Base-by-base conservation (phyloP, 2,329 filamentous ascomycete species). In the Sordariomycetes sp. region DNA sequence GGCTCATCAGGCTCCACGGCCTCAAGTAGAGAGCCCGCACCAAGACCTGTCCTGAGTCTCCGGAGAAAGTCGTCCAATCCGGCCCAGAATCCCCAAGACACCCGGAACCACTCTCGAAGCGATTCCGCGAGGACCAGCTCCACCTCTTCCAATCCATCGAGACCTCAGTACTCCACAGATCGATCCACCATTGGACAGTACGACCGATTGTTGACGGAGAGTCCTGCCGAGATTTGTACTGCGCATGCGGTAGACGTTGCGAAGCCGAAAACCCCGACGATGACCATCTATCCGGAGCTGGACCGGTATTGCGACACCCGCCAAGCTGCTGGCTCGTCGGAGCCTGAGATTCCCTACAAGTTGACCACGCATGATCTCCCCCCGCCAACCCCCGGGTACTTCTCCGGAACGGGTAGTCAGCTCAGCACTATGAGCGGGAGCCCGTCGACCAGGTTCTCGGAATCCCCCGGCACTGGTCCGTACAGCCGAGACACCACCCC, bases 401-500 rank as follows among this genome's bases (percentile, higher is more conserved):
- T 85, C 56, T 84, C 81, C 0, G 78, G 78, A 50, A 76, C 72
- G 20, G 80, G 77, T 64, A 82, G 77, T 61, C 75, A 79, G 60
- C 59, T 75, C 50, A 80, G 80, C 67, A 79, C 76, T 2, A 76
- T 84, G 56, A 89, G 86, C 60, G 81, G 76, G 25, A 90, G 86
- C 59, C 86, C 87, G 42, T 90, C 87, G 3, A 90, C 87, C 1
- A 76, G 84, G 60, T 90, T 87, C 64, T 89, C 86, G 1, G 87
- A 83, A 58, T 90, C 87, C 0, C 82, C 82, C 1, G 80, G 81
- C 1, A 82, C 85, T 12, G 81, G 85, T 2, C 72, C 82, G 5
- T 90, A 89, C 68, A 90, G 87, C 65, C 79, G 87, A 61, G 86
- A 87, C 59, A 90, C 87, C 1, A 90, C 87, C 2, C 87, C 87